Conservation (phyloP, 2,329 filamentous ascomycete genomes). For the Trichoderma atroviride region DNA sequence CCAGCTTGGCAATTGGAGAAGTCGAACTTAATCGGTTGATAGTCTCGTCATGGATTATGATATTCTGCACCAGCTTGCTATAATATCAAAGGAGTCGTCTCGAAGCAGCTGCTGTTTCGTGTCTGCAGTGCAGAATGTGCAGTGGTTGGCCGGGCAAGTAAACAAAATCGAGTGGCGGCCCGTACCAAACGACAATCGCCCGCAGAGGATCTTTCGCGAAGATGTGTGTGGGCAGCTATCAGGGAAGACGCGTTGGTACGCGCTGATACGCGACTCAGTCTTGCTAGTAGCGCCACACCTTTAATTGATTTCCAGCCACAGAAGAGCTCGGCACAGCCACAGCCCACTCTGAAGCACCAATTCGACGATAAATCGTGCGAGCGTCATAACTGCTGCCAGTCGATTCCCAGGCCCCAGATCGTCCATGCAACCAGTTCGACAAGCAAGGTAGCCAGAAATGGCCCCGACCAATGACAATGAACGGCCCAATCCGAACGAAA, state of each 20-base stretch:
- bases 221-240: conserved; percentile 12
- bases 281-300: conserved; percentile 33
- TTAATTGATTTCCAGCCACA: conserved; percentile 40
- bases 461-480: conserved; percentile 38
- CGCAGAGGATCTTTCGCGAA: conserved; percentile 13
- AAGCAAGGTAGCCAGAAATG: conserved; percentile 41
- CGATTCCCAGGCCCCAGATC: background rate
- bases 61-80: background rate
- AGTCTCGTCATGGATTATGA: conserved; percentile 30
- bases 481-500: conserved; percentile 34
- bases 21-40: conserved; percentile 29
- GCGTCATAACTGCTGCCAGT: conserved; percentile 11
- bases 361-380: conserved; percentile 16
- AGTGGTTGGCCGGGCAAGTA: background rate
- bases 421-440: conserved; percentile 23
- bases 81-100: background rate
- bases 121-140: background rate
- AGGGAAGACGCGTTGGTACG: conserved; percentile 41
- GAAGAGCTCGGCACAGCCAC: conserved; percentile 16
- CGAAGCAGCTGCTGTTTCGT: conserved; percentile 4
- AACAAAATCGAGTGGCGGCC: conserved; percentile 10
- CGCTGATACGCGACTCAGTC: conserved; percentile 37
- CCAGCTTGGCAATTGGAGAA: conserved; percentile 19
- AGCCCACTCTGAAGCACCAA: conserved; percentile 3
- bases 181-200: conserved; percentile 4